Percentiles rank a stretch among this genome's conserved stretches.
These are phyloP conservation scores for Durotheca rogersii DNA, from an alignment of 495 filamentous ascomycete genomes.

Conservation along the genomic window DNA sequence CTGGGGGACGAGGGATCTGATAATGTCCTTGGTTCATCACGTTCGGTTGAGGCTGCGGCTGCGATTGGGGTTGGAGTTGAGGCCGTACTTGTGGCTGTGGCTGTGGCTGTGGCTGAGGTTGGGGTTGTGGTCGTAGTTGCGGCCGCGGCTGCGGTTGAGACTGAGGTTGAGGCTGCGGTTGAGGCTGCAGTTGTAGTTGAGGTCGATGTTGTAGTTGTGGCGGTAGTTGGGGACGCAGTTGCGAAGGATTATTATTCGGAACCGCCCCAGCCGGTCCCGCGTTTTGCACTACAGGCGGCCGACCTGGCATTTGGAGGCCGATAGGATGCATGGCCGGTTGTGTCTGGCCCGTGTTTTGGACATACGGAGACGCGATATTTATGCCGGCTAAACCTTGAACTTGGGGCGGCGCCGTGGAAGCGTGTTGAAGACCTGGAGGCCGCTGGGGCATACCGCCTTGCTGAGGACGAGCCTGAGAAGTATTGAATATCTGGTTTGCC, in stretches of 20 bases:
- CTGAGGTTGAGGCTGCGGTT: no score
- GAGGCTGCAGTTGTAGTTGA: no score
- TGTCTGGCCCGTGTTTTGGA: slow-evolving; percentile 7
- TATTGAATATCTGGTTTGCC: slow-evolving; percentile 21
- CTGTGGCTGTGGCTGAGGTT: no score
- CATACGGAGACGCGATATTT: slow-evolving; percentile 3
- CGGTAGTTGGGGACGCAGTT: no score
- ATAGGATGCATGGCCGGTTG: slow-evolving; percentile 21
- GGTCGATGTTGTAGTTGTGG: no score
- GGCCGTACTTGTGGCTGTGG: no score
- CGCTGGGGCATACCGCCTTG: slow-evolving; percentile 16
- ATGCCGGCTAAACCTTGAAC: slow-evolving; percentile 9
- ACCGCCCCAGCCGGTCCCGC: slow-evolving; percentile 11
- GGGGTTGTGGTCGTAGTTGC: no score
- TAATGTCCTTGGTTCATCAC: slow-evolving; percentile 12
- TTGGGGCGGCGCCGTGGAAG: slow-evolving; percentile 29
- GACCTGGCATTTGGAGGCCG: slow-evolving; percentile 16
- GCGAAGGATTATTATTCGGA: slow-evolving; percentile 6
- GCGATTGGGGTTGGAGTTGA: no score
- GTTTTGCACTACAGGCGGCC: slow-evolving; percentile 31
- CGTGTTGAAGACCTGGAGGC: slow-evolving; percentile 25
- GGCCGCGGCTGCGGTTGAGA: no score
- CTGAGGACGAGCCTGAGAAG: slow-evolving; percentile 9
- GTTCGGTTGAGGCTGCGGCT: slow-evolving; percentile 4
- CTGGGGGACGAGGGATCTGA: slow-evolving; percentile 17